These are phyloP conservation scores for Sistotremastrum suecicum DNA, from an alignment of 768 basidiomycete genomes.

Conservation along the genomic window DNA sequence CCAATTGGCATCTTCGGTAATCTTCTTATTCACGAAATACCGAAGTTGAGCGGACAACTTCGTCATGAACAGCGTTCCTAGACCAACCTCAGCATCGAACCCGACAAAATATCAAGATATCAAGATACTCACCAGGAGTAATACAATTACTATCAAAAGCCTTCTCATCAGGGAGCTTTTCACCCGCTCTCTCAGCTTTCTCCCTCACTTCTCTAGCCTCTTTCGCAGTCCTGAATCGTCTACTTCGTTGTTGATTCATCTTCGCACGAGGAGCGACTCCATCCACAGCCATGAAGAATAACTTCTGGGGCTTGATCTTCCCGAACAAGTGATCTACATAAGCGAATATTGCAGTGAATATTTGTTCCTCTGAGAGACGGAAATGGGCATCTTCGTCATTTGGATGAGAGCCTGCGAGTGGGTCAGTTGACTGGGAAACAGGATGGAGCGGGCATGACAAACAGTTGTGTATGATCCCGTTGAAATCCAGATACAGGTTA, in stretches of 20 bases:
- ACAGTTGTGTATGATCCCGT: conserved; percentile 85
- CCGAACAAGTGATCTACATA: conserved; percentile 95
- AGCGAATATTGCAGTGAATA: conserved; percentile 91
- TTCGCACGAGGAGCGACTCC: conserved; percentile 95
- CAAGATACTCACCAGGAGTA: conserved; percentile 63
- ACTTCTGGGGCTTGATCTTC: conserved; percentile 94
- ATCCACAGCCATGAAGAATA: conserved; percentile 98
- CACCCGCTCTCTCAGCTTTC: conserved; percentile 79
- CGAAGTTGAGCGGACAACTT: conserved; percentile 81
- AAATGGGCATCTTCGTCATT: conserved; percentile 95
- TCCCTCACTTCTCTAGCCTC: conserved; percentile 79
- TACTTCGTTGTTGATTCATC: conserved; percentile 96
- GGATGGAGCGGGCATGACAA: conserved; percentile 1
- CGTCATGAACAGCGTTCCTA: conserved; percentile 93
- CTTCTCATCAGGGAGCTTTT: conserved; percentile 83
- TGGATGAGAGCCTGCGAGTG: conserved; percentile 67
- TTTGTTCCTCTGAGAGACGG: conserved; percentile 90
- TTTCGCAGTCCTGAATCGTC: conserved; percentile 88
- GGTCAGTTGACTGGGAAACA: not conserved
- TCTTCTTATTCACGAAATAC: conserved; percentile 98
- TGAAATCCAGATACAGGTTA: conserved; percentile 90
- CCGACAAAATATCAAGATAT: too few relatives aligned
- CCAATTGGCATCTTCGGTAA: conserved; percentile 94
- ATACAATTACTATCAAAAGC: conserved; percentile 99
- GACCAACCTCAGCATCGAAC: not conserved